A percentile compares a stretch with the other conserved stretches of the same genome.
Conservation (phyloP, 805 yeast genomes). For the Pichia pseudocactophila region DNA sequence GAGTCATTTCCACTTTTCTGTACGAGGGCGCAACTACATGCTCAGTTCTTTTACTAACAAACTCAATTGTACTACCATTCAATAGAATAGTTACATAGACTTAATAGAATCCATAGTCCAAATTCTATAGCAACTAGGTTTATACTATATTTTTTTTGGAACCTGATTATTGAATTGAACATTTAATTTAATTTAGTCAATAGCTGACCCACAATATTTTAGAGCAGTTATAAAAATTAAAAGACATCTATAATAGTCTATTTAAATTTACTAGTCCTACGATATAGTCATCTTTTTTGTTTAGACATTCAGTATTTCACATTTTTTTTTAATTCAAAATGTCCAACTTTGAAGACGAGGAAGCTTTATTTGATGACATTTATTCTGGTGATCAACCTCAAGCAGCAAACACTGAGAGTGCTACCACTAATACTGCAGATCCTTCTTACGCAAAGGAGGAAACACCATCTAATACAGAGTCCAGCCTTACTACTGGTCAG, state of each 20-base stretch:
- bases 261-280: background rate
- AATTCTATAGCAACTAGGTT: background rate
- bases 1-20: background rate
- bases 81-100: background rate
- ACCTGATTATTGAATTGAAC: no score
- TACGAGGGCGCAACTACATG: background rate
- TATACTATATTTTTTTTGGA: background rate
- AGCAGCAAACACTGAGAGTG: conserved; percentile 11
- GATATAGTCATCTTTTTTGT: background rate
- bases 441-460: background rate
- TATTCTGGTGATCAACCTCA: conserved; percentile 34
- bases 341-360: conserved; percentile 82
- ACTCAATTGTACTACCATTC: background rate
- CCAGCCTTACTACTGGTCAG: no score
- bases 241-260: background rate
- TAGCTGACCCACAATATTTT: no score
- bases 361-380: conserved; percentile 88
- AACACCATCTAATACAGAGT: no score
- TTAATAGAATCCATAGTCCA: background rate
- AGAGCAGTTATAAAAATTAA: no score
- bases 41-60: background rate
- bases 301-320: no score
- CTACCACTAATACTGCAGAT: conserved; percentile 14
- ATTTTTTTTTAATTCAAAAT: conserved; percentile 24
- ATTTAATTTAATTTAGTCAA: no score